Percentiles rank a stretch among this genome's conserved stretches.
Evolutionary conservation across 2,329 filamentous ascomycete genomes (phyloP).

Genomic region (Penicillium paneum): DNA sequence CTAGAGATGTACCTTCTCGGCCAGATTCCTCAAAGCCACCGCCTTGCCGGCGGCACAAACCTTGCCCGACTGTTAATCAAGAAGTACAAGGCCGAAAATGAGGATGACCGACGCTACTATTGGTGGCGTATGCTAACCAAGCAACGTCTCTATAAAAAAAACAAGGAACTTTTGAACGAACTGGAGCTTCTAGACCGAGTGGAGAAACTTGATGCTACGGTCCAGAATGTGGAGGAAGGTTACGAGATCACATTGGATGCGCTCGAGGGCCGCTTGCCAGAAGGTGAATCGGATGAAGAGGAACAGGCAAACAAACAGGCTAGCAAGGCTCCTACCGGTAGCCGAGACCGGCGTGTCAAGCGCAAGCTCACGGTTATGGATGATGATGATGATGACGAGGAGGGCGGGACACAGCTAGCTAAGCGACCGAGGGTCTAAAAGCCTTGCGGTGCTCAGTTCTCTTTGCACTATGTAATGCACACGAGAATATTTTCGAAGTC

Average conservation of each 20-base stretch:
- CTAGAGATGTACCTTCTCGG: conserved; percentile 62
- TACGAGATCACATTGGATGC: conserved; percentile 54
- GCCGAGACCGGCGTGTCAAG: conserved; percentile 18
- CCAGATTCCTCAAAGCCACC: conserved; percentile 50
- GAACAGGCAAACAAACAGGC: background rate
- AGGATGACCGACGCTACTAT: conserved; percentile 59
- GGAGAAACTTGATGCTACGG: conserved; percentile 58
- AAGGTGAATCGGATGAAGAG: conserved; percentile 12
- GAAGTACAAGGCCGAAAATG: conserved; percentile 47
- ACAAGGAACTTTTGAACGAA: conserved; percentile 58
- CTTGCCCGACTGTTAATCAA: conserved; percentile 51
- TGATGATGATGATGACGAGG: conserved; percentile 27
- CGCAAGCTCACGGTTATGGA: conserved; percentile 24
- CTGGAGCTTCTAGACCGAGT: conserved; percentile 56
- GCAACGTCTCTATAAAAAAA: conserved; percentile 60
- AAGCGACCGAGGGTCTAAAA: conserved; percentile 35
- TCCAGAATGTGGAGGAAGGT: conserved; percentile 57
- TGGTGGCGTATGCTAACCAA: conserved; percentile 65
- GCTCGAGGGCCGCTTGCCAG: conserved; percentile 19
- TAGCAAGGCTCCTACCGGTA: conserved; percentile 4
- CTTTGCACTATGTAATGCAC: conserved; percentile 7
- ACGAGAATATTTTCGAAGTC: background rate
- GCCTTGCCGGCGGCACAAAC: conserved; percentile 50
- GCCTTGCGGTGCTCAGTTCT: background rate
- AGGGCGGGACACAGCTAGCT: conserved; percentile 21